These are phyloP conservation scores for Pythium dissimile DNA, from an alignment of 352 stramenopile genomes.

Conservation along the genomic window DNA sequence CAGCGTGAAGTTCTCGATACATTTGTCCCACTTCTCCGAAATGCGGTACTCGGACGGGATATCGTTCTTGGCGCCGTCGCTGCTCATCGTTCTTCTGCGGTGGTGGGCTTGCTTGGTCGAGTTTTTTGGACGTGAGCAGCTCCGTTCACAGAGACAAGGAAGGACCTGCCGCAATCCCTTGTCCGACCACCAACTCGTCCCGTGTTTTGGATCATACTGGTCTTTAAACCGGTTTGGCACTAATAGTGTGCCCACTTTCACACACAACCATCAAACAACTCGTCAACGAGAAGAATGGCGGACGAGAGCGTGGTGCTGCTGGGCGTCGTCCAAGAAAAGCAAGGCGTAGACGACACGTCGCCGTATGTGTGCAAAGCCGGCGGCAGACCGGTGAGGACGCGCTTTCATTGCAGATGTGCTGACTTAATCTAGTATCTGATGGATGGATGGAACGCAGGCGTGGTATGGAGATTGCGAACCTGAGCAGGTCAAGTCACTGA, in stretches of 20 bases:
- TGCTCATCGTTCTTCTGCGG: constrained; percentile 15
- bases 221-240: constrained; percentile 11
- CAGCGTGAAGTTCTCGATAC: constrained; percentile 85
- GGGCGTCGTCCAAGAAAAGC: constrained; percentile 62
- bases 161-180: constrained; percentile 11
- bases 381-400: constrained; percentile 47
- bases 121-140: constrained; percentile 33
- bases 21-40: constrained; percentile 91
- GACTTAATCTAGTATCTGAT: background rate
- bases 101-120: constrained; percentile 4
- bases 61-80: constrained; percentile 35
- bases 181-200: background rate
- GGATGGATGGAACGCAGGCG: background rate
- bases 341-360: constrained; percentile 57
- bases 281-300: constrained; percentile 41
- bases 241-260: constrained; percentile 13
- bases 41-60: constrained; percentile 89
- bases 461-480: constrained; percentile 4
- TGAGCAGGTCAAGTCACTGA: constrained; percentile 31
- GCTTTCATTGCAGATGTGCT: background rate
- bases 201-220: background rate
- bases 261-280: constrained; percentile 10
- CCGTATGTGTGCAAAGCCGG: constrained; percentile 78
- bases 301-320: constrained; percentile 62
- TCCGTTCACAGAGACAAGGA: constrained; percentile 20